Base-by-base conservation (phyloP, 768 basidiomycete genomes). In the Pleurotus tuber-regium region DNA sequence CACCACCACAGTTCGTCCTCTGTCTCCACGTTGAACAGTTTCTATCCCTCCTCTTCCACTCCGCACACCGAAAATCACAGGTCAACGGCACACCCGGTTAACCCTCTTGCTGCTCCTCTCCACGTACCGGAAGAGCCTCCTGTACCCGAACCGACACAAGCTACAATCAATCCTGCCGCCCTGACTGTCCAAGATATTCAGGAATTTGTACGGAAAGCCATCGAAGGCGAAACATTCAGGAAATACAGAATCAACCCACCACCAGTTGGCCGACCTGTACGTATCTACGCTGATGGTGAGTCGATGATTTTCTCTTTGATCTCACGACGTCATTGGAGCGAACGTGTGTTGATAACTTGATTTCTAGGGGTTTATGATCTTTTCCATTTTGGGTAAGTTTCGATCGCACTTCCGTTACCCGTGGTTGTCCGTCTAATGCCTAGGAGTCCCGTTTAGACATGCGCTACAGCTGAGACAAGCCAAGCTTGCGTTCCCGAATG, bases 391-490 rank as follows among this genome's bases (percentile, higher is more conserved):
- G 91, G 91, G 91, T 92, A 66, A 57, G 80, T 66, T 26, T 4
- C 38, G 35, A 44, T 29, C 39, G 51, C 30, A 25, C 16, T 42
- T 38, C 43, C 10, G 39, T 21, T 51, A 23, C n/a, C 10, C 28
- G 14, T 18, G 10, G 24, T 23, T 18, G 31, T 23, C 21, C 10
- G 7, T 43, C 40, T 30, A 44, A 38, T 9, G 42, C 57, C 54
- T 54, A 60, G 28, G 39, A 35, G 16, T 19, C 6, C 35, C 29
- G 40, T 26, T 47, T 64, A 96, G 94, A 4, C 95, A 98, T 72
- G 92, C 95, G 1, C 76, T 98, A 14, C 96, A 98, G 69, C 78
- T 98, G 25, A 88, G 96, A 23, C 97, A 99, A 72, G 94, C 96
- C 43, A 99, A 99, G 64, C 76, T 97, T 12, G 86, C 91, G 1